Evolutionary conservation across 768 basidiomycete species (phyloP).

Genomic region (Tricholoma furcatifolium): DNA sequence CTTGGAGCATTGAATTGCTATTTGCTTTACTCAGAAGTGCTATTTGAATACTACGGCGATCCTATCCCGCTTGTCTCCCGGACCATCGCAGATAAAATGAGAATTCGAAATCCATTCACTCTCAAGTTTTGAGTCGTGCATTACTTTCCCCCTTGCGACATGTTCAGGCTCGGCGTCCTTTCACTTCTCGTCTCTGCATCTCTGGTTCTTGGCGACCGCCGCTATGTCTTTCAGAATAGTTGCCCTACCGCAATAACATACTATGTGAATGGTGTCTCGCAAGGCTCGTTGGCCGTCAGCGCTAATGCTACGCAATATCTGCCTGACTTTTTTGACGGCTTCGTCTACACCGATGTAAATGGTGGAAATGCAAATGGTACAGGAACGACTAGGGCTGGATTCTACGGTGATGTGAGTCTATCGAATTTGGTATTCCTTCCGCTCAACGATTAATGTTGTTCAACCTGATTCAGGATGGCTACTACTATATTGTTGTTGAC

Average conservation of each 20-base stretch:
- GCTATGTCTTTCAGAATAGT: constrained; percentile 21
- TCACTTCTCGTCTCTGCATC: constrained; percentile 1
- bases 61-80: too few species aligned
- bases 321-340: constrained; percentile 20
- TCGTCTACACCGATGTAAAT: constrained; percentile 25
- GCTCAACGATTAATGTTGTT: neutral
- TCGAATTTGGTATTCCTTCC: neutral
- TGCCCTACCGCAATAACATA: constrained; percentile 21
- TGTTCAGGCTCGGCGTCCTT: constrained; percentile 2
- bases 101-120: too few species aligned
- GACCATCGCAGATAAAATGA: too few species aligned
- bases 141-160: neutral
- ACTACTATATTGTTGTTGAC: constrained; percentile 32
- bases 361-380: constrained; percentile 20
- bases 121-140: too few species aligned
- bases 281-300: constrained; percentile 15
- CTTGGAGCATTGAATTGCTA: too few species aligned
- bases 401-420: constrained; percentile 21
- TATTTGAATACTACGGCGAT: too few species aligned
- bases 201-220: constrained; percentile 9
- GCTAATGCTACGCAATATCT: constrained; percentile 13
- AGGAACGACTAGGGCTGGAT: constrained; percentile 23
- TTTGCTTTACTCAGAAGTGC: too few species aligned
- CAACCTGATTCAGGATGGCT: constrained; percentile 14
- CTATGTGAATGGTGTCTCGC: constrained; percentile 21